A percentile compares a stretch with the other conserved stretches of the same genome.
Evolutionary conservation across 1,284 basidiomycete genomes (phyloP).

Genomic region (Cerrena zonata): DNA sequence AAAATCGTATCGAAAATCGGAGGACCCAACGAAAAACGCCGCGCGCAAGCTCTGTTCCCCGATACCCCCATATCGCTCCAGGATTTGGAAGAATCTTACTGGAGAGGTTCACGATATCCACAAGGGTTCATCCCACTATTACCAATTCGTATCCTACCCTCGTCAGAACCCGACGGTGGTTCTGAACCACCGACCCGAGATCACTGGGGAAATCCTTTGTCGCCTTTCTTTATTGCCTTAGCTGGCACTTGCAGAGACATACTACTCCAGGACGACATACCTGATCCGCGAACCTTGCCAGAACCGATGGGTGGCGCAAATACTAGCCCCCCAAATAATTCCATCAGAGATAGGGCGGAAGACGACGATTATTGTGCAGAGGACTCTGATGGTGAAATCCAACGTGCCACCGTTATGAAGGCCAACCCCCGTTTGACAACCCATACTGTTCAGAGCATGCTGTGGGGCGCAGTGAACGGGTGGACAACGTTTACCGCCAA

Average conservation of each 20-base stretch:
- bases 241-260: conserved; percentile 45
- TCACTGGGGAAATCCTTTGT: conserved; percentile 7
- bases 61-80: conserved; percentile 13
- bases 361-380: conserved; percentile 1
- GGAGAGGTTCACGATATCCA: conserved; percentile 59
- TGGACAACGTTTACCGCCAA: conserved; percentile 83
- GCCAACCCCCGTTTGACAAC: conserved; percentile 55
- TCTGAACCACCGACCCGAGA: conserved; percentile 6
- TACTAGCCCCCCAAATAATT: neutral
- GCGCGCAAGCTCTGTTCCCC: conserved; percentile 54
- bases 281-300: conserved; percentile 21
- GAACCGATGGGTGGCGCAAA: neutral
- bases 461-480: conserved; percentile 60
- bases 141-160: conserved; percentile 48
- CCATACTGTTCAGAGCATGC: conserved; percentile 66
- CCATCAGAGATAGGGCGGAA: neutral
- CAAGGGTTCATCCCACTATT: conserved; percentile 44
- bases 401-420: conserved; percentile 48
- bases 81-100: conserved; percentile 43
- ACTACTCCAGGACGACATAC: conserved; percentile 40
- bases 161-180: conserved; percentile 15
- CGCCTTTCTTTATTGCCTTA: conserved; percentile 42
- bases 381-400: conserved; percentile 32
- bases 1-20: conserved; percentile 71
- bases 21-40: conserved; percentile 53